phyloP scores from a whole-genome alignment of 768 basidiomycete species.

The Termitomyces sp. region DNA sequence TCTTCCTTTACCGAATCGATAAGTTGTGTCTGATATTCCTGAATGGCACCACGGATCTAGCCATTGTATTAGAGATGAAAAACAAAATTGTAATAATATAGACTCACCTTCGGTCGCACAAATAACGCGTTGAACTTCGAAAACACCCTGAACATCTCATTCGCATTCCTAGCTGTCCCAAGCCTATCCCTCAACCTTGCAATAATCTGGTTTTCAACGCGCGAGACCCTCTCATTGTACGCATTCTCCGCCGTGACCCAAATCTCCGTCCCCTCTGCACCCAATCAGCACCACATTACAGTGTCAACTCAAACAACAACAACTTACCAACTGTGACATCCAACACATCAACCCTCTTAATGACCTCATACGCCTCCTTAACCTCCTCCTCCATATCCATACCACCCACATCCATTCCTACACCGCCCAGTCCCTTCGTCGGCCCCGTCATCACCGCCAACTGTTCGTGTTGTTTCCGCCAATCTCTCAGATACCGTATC shows the following conservation, averaged over 20 bases:
- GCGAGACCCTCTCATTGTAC: slow-evolving; percentile 95
- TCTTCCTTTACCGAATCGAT: slow-evolving; percentile 99
- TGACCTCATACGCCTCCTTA: slow-evolving; percentile 92
- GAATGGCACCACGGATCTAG: slow-evolving; percentile 95
- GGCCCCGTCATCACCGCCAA: slow-evolving; percentile 96
- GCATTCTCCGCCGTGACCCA: slow-evolving; percentile 98
- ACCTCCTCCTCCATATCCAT: slow-evolving; percentile 99
- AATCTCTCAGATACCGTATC: slow-evolving; percentile 80
- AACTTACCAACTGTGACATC: slow-evolving; percentile 86
- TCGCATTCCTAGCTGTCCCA: slow-evolving; percentile 94
- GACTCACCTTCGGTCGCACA: slow-evolving; percentile 84
- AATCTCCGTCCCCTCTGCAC: slow-evolving; percentile 89
- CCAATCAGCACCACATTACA: background rate
- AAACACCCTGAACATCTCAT: slow-evolving; percentile 99
- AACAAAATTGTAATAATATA: background rate
- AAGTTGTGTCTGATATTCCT: slow-evolving; percentile 98
- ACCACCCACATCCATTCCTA: slow-evolving; percentile 76
- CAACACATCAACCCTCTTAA: slow-evolving; percentile 94
- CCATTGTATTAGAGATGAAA: background rate
- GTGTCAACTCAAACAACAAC: background rate
- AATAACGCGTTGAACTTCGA: slow-evolving; percentile 98
- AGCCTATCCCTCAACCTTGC: slow-evolving; percentile 86
- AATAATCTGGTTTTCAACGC: slow-evolving; percentile 99
- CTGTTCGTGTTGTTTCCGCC: slow-evolving; percentile 97
- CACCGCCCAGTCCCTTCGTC: slow-evolving; percentile 75